phyloP scores from a whole-genome alignment of 164 flowering plant species.

The Vitis rupestris region DNA sequence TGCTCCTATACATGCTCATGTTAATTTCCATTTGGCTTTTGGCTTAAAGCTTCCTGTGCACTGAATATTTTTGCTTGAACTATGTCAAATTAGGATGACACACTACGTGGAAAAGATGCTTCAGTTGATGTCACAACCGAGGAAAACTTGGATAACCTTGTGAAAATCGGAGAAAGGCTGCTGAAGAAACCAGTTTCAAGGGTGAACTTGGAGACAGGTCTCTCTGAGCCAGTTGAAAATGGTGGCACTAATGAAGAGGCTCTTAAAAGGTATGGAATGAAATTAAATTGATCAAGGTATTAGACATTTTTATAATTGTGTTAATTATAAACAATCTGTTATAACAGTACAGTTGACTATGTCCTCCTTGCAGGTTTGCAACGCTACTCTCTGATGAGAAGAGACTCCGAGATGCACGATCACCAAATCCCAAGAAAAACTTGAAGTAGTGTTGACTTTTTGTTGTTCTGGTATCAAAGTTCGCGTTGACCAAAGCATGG shows the following conservation, averaged over 20 bases:
- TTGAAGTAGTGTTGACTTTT: neutral
- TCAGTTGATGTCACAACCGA: constrained; percentile 15
- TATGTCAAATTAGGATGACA: constrained; percentile 5
- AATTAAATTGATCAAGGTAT: too few species aligned
- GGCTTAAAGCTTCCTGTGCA: too few species aligned
- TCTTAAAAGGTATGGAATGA: constrained; percentile 6
- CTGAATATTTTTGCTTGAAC: too few species aligned
- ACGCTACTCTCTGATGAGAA: constrained; percentile 21
- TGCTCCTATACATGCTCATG: neutral
- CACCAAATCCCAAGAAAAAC: neutral
- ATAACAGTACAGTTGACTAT: too few species aligned
- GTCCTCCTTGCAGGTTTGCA: constrained; percentile 30
- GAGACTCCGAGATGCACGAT: constrained; percentile 11
- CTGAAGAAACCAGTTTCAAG: constrained; percentile 13
- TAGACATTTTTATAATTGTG: too few species aligned
- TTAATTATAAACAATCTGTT: too few species aligned
- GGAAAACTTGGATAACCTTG: constrained; percentile 13
- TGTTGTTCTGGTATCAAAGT: too few species aligned
- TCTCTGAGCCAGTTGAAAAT: neutral
- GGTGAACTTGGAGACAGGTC: constrained; percentile 8
- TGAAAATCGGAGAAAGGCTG: constrained; percentile 8
- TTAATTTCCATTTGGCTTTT: too few species aligned
- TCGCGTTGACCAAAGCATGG: neutral
- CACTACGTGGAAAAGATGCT: constrained; percentile 1
- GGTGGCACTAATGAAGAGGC: constrained; percentile 15